These are phyloP conservation scores for Tagetes erecta DNA, from an alignment of 129 eudicot species.

Conservation along the genomic window DNA sequence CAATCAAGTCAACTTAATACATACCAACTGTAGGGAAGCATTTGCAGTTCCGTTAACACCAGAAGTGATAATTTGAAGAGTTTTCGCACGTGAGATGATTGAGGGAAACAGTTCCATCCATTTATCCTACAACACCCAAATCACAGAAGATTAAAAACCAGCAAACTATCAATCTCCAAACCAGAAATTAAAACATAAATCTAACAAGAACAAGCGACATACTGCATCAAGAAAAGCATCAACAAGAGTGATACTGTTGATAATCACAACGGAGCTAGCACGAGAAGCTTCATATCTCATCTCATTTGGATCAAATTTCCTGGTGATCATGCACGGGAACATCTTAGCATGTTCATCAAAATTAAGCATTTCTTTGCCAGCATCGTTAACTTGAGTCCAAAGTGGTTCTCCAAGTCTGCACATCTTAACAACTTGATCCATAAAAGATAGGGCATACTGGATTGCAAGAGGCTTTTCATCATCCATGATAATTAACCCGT, in stretches of 20 bases:
- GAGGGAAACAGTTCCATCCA: conserved; percentile 98
- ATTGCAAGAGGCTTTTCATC: conserved; percentile 74
- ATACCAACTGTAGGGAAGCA: conserved; percentile 84
- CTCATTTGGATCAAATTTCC: conserved; percentile 38
- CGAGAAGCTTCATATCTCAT: conserved; percentile 72
- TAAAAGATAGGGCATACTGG: conserved; percentile 62
- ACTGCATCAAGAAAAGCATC: conserved; percentile 97
- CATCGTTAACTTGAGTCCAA: conserved; percentile 53
- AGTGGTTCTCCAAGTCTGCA: conserved; percentile 64
- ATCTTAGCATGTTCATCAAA: conserved; percentile 67
- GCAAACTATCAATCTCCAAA: background rate
- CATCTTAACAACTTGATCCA: conserved; percentile 77
- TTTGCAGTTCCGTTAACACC: conserved; percentile 70
- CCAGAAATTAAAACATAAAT: background rate
- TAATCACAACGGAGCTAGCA: conserved; percentile 68
- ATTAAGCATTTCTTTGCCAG: conserved; percentile 60
- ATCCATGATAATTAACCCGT: conserved; percentile 52
- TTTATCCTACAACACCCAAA: conserved; percentile 55
- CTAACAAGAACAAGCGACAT: conserved; percentile 30
- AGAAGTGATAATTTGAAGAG: conserved; percentile 70
- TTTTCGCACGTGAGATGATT: conserved; percentile 78
- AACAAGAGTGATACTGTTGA: conserved; percentile 87
- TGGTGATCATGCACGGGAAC: conserved; percentile 54
- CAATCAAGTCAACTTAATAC: conserved; percentile 1
- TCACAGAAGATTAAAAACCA: conserved; percentile 2